Base-by-base conservation (phyloP, 2,329 filamentous ascomycete species). In the Cytospora piceae region DNA sequence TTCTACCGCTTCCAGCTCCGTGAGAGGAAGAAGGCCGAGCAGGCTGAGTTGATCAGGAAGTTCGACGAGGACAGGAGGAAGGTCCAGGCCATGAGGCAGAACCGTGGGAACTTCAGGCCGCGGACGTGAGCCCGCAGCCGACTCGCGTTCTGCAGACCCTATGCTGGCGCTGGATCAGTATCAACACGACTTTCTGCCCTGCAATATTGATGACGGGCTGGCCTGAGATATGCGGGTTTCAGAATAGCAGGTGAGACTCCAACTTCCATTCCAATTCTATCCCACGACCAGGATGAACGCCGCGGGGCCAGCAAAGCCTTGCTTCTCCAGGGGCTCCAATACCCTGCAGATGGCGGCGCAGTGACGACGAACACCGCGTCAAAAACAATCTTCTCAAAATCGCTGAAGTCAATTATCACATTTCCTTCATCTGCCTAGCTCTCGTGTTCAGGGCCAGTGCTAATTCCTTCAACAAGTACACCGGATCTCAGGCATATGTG, bases 1-100 rank as follows among this genome's bases (percentile, higher is more conserved):
- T 95, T 96, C 76, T 96, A 96, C 78, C 83, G 91, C 64, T 96
- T 94, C 83, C 92, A 96, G 83, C 84, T 86, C 72, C 81, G 92
- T 58, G 91, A 96, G 81, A 88, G 86, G 81, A 87, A 87, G 79
- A 95, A 95, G 82, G 86, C 87, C 73, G 85, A 88, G 72, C 90
- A 93, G 76, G 82, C 84, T 53, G 85, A 89, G 72, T 76, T 95
- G 75, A 77, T 91, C 70, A 87, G 82, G 78, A 83, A 83, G 73
- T 96, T 95, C 75, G 90, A 93, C 73, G 87, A 92, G 75, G 92
- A 95, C 79, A 85, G 85, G 78, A 86, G 80, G 79, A 90, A 86
- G 78, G 84, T 95, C 56, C 82, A 84, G 72, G 87, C 87, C 64
- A 89, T 94, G 87, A 87, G 86, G 77, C 85, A 84, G 76, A 85